phyloP scores from a whole-genome alignment of 2,329 filamentous ascomycete species.

The Pseudogymnoascus sp. region DNA sequence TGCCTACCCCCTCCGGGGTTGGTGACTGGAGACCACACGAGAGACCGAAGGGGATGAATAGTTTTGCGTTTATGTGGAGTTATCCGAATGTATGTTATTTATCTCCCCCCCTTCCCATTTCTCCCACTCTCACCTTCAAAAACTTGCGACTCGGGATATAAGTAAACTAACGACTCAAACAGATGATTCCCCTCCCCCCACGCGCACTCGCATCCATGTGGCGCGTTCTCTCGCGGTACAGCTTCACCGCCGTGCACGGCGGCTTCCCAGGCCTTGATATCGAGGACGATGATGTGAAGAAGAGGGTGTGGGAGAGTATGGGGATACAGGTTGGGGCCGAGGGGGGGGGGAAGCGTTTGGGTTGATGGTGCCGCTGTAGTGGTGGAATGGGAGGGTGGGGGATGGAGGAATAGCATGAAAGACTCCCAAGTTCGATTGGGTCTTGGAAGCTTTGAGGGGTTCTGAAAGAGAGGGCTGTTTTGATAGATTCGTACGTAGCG shows the following conservation, averaged over 20 bases:
- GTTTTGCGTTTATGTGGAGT: slow-evolving; percentile 70
- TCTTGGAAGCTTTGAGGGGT: not conserved
- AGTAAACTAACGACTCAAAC: slow-evolving; percentile 12
- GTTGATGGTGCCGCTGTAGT: not conserved
- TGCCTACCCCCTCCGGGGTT: slow-evolving; percentile 58
- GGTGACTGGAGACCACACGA: slow-evolving; percentile 39
- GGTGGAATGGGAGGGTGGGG: too few relatives aligned
- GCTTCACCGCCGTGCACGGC: slow-evolving; percentile 62
- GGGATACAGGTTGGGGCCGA: slow-evolving; percentile 56
- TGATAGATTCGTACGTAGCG: not conserved
- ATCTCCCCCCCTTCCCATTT: slow-evolving; percentile 6
- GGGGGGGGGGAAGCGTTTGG: slow-evolving; percentile 17
- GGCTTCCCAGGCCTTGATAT: slow-evolving; percentile 61
- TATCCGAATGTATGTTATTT: slow-evolving; percentile 51
- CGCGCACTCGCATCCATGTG: slow-evolving; percentile 63
- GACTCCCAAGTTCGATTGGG: not conserved
- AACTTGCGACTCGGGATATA: slow-evolving; percentile 9
- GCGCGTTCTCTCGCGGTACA: slow-evolving; percentile 53
- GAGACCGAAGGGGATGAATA: slow-evolving; percentile 41
- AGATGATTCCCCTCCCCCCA: slow-evolving; percentile 61
- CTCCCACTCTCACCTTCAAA: not conserved
- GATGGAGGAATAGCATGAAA: not conserved
- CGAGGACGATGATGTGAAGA: slow-evolving; percentile 47
- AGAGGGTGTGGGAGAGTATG: slow-evolving; percentile 66
- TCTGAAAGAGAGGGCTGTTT: not conserved